Evolutionary conservation across 1,284 basidiomycete genomes (phyloP).

Genomic region (Cutaneotrichosporon sp.): DNA sequence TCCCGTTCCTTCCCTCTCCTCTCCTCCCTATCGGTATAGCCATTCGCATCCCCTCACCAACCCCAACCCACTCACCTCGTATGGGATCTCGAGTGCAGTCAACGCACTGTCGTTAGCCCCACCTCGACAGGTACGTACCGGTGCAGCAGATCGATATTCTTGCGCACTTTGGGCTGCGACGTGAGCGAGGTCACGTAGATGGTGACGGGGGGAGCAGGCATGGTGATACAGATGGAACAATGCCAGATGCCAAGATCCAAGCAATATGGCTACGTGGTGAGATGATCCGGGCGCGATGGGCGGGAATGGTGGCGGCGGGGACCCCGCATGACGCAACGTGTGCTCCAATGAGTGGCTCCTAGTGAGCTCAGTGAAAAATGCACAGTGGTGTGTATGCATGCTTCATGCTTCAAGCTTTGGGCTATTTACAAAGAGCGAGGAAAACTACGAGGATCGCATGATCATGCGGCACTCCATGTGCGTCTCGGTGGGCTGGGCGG

Average conservation of each 20-base stretch:
- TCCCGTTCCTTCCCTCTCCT: background rate
- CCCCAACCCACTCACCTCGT: constrained; percentile 34
- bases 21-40: background rate
- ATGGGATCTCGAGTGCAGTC: constrained; percentile 45
- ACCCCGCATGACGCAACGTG: constrained; percentile 2
- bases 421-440: constrained; percentile 16
- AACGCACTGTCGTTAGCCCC: constrained; percentile 18
- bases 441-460: constrained; percentile 57
- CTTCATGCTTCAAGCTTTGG: constrained; percentile 6
- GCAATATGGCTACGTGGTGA: background rate
- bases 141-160: constrained; percentile 46
- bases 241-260: background rate
- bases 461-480: constrained; percentile 64
- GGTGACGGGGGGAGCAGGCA: constrained; percentile 40
- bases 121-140: constrained; percentile 28
- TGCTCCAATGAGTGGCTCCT: background rate
- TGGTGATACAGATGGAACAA: constrained; percentile 11
- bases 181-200: constrained; percentile 45
- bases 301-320: background rate
- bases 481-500: constrained; percentile 68
- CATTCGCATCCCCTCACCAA: too few relatives aligned
- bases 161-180: constrained; percentile 44
- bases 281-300: background rate
- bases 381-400: constrained; percentile 6
- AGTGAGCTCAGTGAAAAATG: background rate